Base-by-base conservation (phyloP, 2,329 filamentous ascomycete genomes). In the Aspergillus fischeri region DNA sequence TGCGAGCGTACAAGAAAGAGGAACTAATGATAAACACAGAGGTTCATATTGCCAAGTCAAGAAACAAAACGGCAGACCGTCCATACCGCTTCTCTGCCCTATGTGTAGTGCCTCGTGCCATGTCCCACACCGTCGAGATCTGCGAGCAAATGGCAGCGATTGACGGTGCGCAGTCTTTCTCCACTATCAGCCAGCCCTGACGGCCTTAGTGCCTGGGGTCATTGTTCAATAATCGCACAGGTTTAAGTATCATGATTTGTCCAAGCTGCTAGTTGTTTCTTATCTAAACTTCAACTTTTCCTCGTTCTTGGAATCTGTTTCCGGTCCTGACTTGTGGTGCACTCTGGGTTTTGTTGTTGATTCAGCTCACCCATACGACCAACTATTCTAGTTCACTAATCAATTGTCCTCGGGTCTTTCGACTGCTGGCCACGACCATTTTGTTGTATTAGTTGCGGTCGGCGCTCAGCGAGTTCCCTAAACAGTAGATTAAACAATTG, bases 401-500 rank as follows among this genome's bases (percentile, higher is more conserved):
- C 32, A 35, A 35, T 35, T 17, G 32, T 35, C 29, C 28, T 32
- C 10, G 10, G 4, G 3, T 11, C 29, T 11, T 10, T 11, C 32
- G 11, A 35, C 11, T 35, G 11, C 47, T 24, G 11, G 47, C n/a
- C 47, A 17, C 47, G 2, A 27, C 11, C 5, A 17, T 17, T 35
- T 35, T 3, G 14, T 17, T 17, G 32, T 17, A 35, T 38, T 14
- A 5, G 14, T 38, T 38, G 32, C 32, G 32, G 32, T 38, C 32
- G 32, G 32, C 5, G 14, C 14, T 38, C 32, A 32, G 14, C 32
- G 14, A 38, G 14, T 38, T 17, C 5, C 5, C 14, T 17, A 14
- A 6, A 38, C 32, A 38, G 32, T 38, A 38, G 32, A 24, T 35
- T 45, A 25, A 29, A 47, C 41, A 49, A 51, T 48, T 61, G 55